Evolutionary conservation across 116 monocot genomes (phyloP), one percentile per base, ranked within the genome.

Genomic region (Posidonia oceanica): DNA sequence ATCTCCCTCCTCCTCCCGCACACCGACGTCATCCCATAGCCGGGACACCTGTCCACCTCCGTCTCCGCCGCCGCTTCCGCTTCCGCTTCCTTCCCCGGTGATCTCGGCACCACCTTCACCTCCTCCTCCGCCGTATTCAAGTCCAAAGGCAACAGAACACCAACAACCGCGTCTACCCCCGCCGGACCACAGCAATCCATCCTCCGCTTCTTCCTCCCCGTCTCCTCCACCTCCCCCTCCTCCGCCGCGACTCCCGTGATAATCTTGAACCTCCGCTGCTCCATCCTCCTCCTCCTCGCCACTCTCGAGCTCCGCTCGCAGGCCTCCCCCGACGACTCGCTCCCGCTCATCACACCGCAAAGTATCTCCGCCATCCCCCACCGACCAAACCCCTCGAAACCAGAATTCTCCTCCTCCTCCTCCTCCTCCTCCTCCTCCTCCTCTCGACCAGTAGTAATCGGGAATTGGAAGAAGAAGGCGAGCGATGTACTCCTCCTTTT

Each of bases 1-100:
- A 93, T 93, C 76, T 86, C 85, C 77, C 80, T 69, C 75, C 88
- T 64, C 77, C 93, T 60, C 10, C 93, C 93, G 64, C 84, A 77
- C 54, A 91, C 80, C 66, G 91, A 85, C 20, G 78, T 80, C 72
- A 66, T 72, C 41, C 91, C 91, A 60, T 83, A 72, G 14, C 72
- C 51, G 3, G 54, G 63, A 22, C 71, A 74, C 64, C 3, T 44
- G 22, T 55, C 52, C 67, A 52, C 12, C 23, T 6, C n/a, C 11
- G 4, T 56, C 67, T 3, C 42, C 42, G 42, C 42, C 8, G 42
- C 7, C 42, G 8, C 8, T 8, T 55, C 40, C 10, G 3, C 38
- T 20, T 8, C 63, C 40, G 17, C 40, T 3, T 65, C 65, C 65
- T 41, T 42, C 5, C 15, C 14, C 36, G 14, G 3, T 14, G 5